phyloP scores from a whole-genome alignment of 768 basidiomycete genomes.

The Tricholoma saponaceum region DNA sequence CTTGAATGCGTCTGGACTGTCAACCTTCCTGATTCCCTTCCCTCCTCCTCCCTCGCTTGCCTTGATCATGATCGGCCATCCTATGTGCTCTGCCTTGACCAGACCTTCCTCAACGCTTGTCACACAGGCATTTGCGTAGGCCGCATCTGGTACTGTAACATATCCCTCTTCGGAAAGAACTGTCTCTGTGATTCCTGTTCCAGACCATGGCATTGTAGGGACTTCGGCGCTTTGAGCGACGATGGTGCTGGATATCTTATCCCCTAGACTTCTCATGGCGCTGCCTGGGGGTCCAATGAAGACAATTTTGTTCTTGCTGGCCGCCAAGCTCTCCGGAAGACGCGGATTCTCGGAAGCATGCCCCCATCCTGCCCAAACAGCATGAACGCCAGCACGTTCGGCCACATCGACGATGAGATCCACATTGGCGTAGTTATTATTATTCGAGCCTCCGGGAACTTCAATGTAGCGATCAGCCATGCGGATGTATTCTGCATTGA shows the following conservation, averaged over 20 bases:
- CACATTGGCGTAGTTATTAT: slow-evolving; percentile 99
- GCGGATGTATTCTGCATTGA: slow-evolving; percentile 99
- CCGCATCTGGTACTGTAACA: slow-evolving; percentile 91
- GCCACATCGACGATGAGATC: slow-evolving; percentile 98
- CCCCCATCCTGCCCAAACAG: slow-evolving; percentile 99
- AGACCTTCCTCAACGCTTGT: slow-evolving; percentile 85
- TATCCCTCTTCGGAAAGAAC: slow-evolving; percentile 80
- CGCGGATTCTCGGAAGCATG: slow-evolving; percentile 99
- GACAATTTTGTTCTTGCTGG: slow-evolving; percentile 93
- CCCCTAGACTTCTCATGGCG: slow-evolving; percentile 97
- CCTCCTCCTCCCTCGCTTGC: slow-evolving; percentile 99
- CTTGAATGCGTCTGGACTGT: slow-evolving; percentile 81
- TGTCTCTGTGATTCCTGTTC: slow-evolving; percentile 89
- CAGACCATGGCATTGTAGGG: slow-evolving; percentile 99
- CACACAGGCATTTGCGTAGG: slow-evolving; percentile 86
- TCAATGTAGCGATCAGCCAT: slow-evolving; percentile 99
- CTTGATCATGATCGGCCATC: slow-evolving; percentile 99
- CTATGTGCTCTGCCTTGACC: slow-evolving; percentile 78
- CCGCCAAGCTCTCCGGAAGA: slow-evolving; percentile 87
- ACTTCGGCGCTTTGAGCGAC: slow-evolving; percentile 96
- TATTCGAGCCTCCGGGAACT: slow-evolving; percentile 96
- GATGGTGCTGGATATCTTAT: slow-evolving; percentile 99
- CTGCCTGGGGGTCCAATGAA: slow-evolving; percentile 99
- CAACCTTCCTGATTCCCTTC: slow-evolving; percentile 97
- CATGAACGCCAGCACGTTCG: slow-evolving; percentile 95